Conservation (phyloP, 768 basidiomycete genomes). For the Mycena belliarum region DNA sequence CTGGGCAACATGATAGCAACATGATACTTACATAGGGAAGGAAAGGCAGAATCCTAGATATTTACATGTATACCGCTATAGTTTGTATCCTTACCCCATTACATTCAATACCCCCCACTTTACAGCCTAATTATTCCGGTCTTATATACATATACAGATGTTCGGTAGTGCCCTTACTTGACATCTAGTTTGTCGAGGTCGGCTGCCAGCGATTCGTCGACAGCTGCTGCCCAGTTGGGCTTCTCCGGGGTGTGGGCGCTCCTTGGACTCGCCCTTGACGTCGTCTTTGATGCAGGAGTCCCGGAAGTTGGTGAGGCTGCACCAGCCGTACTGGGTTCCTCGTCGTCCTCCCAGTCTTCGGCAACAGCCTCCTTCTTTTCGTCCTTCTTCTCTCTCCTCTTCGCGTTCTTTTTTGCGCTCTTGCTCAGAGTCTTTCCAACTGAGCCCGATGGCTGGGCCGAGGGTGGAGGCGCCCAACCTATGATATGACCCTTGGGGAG, state of each 20-base stretch:
- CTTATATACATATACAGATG: conserved; percentile 9
- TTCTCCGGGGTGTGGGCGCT: conserved; percentile 14
- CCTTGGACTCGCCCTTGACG: conserved; percentile 4
- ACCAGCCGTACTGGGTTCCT: conserved; percentile 27
- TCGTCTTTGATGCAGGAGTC: conserved; percentile 18
- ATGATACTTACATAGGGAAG: not conserved
- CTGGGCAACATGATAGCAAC: conserved; percentile 13
- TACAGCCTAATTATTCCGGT: conserved; percentile 22
- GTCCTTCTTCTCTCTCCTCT: conserved; percentile 71
- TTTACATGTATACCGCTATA: conserved; percentile 38
- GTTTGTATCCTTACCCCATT: conserved; percentile 31
- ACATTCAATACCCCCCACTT: conserved; percentile 22
- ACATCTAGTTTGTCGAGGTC: conserved; percentile 62
- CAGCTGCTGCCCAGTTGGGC: conserved; percentile 22
- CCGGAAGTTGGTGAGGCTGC: conserved; percentile 3
- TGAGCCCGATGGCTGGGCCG: conserved; percentile 26
- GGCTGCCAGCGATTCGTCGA: conserved; percentile 41
- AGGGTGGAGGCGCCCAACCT: conserved; percentile 72
- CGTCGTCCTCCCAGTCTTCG: conserved; percentile 80
- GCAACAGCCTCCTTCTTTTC: conserved; percentile 57
- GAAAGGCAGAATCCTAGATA: conserved; percentile 17
- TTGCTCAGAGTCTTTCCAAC: conserved; percentile 61
- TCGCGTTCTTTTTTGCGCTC: conserved; percentile 81
- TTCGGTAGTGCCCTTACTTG: conserved; percentile 32
- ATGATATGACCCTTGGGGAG: conserved; percentile 81